Evolutionary conservation across 2,329 filamentous ascomycete species (phyloP).

Genomic region (Talaromyces sp.): DNA sequence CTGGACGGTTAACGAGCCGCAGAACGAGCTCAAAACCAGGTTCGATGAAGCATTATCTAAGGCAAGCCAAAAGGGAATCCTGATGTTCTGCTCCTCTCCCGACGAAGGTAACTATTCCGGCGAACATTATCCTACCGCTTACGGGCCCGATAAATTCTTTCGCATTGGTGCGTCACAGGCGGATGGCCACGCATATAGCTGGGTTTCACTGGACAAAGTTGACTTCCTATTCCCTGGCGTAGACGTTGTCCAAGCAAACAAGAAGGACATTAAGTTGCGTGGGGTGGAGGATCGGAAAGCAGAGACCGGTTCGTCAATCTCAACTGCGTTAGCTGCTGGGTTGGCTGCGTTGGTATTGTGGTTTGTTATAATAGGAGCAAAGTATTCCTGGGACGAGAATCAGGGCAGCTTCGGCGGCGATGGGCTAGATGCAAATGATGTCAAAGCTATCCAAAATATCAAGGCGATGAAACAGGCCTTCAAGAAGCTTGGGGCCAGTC

Average conservation of each 20-base stretch:
- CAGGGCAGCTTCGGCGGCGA: not conserved
- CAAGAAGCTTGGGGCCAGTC: not conserved
- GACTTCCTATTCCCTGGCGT: not conserved
- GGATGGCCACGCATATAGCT: not conserved
- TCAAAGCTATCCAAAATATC: not conserved
- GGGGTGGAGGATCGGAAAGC: not conserved
- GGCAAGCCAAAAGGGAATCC: not conserved
- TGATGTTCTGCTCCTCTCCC: not conserved
- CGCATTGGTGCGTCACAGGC: not conserved
- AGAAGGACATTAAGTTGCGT: conserved; percentile 1
- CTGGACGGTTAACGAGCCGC: not conserved
- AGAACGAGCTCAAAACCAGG: not conserved
- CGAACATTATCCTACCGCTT: not conserved
- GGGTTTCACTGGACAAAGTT: conserved; percentile 1
- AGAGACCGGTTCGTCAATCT: not conserved
- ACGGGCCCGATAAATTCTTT: not conserved
- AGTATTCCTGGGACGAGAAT: not conserved
- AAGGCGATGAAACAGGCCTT: not conserved
- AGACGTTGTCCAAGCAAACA: not conserved
- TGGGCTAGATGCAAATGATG: not conserved
- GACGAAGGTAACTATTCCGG: not conserved
- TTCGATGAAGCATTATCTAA: not conserved
- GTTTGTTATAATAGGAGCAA: not conserved
- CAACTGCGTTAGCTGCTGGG: not conserved
- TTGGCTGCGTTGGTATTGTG: not conserved